Conservation (phyloP, 2,329 filamentous ascomycete species). For the Mollisia scopiformis region DNA sequence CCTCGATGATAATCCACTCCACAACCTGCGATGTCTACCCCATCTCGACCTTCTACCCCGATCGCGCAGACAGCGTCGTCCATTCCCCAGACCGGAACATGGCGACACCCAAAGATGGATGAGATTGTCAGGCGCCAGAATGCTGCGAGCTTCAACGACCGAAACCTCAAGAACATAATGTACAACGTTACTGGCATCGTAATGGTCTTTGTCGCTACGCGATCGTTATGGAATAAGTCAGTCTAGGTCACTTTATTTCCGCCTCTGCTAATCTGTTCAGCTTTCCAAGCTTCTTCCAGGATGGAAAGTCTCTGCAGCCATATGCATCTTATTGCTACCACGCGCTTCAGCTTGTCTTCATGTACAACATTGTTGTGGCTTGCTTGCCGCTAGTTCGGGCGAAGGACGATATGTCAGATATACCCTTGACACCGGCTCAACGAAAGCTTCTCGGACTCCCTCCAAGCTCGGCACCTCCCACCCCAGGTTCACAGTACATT, state of each 20-base stretch:
- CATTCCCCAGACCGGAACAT: constrained; percentile 65
- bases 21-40: constrained; percentile 28
- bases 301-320: constrained; percentile 24
- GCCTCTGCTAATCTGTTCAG: constrained; percentile 23
- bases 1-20: background rate
- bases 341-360: constrained; percentile 56
- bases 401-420: constrained; percentile 81
- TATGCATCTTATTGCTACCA: constrained; percentile 43
- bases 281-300: constrained; percentile 31
- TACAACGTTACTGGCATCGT: constrained; percentile 66
- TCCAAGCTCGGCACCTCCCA: constrained; percentile 63
- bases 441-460: constrained; percentile 81
- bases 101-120: constrained; percentile 86
- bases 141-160: constrained; percentile 76
- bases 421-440: constrained; percentile 88
- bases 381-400: constrained; percentile 72
- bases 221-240: constrained; percentile 34
- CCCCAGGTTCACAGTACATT: constrained; percentile 72
- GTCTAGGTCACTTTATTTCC: constrained; percentile 3
- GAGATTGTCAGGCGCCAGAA: constrained; percentile 85
- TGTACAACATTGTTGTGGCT: constrained; percentile 73
- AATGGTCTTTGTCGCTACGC: constrained; percentile 48
- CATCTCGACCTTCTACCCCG: constrained; percentile 31
- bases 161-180: constrained; percentile 71
- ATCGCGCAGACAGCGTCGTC: constrained; percentile 23